phyloP scores from a whole-genome alignment of 805 yeast genomes.

The Kuraishia capsulata region DNA sequence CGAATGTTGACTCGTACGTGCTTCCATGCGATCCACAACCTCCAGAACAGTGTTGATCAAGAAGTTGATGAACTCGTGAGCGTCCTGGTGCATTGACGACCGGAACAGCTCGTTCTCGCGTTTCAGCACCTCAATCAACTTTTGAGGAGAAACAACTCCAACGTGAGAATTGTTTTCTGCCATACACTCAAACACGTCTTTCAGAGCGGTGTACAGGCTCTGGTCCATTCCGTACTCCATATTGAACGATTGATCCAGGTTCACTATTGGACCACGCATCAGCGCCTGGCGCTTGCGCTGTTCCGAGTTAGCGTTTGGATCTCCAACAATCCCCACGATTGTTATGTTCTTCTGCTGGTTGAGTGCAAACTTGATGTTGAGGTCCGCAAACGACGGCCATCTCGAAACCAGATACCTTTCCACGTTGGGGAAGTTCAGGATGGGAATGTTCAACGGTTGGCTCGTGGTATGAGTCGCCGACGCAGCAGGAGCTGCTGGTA shows the following conservation, averaged over 20 bases:
- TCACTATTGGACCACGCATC: conserved; percentile 73
- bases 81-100: conserved; percentile 95
- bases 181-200: conserved; percentile 81
- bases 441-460: conserved; percentile 1
- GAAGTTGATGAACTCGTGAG: conserved; percentile 91
- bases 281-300: conserved; percentile 72
- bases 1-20: not conserved
- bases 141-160: conserved; percentile 81
- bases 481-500: conserved; percentile 3
- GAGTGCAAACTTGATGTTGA: conserved; percentile 25
- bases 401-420: conserved; percentile 11
- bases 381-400: conserved; percentile 23
- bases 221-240: conserved; percentile 39
- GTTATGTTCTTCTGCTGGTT: conserved; percentile 35
- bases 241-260: conserved; percentile 61
- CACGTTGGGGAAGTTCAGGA: conserved; percentile 6
- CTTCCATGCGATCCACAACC: conserved; percentile 26
- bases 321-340: conserved; percentile 34
- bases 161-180: conserved; percentile 56
- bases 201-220: conserved; percentile 55
- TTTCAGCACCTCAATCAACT: conserved; percentile 67
- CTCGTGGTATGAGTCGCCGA: conserved; percentile 1
- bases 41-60: conserved; percentile 62
- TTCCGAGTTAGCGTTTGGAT: conserved; percentile 44
- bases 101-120: conserved; percentile 78